Base-by-base conservation (phyloP, 2,329 filamentous ascomycete species). In the Mycosphaerelloides madeirae region DNA sequence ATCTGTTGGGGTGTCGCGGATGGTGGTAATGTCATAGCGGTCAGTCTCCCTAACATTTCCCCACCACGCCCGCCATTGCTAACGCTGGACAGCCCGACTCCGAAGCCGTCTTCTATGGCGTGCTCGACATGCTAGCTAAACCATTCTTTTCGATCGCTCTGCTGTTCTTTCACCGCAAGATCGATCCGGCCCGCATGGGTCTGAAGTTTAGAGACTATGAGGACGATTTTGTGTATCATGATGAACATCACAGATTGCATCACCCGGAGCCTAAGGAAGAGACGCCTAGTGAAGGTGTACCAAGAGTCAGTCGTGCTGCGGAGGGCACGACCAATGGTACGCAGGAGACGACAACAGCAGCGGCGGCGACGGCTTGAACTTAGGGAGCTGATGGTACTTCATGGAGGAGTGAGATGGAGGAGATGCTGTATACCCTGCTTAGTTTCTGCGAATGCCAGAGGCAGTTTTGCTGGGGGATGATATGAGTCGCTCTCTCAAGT, bases 81-180 rank as follows among this genome's bases (percentile, higher is more conserved):
- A 13, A 18, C n/a, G 19, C 31, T 16, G 15, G 11, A 20, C n/a
- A 28, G 15, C 33, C 34, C 0, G 80, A 84, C 57, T 78, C 77
- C 0, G 81, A 84, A 54, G 78, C 78, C 3, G 65, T 82, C 41
- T 83, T 83, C 58, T 85, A 84, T 53, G 79, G 80, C 12, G 63
- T 83, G 2, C 68, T 84, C 1, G 81, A 84, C 43, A 64, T 83
- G 6, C 41, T 82, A 1, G 72, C 80, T 1, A 84, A 83, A 63
- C 77, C 78, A 1, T 66, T 75, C 8, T 84, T 83, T 52, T 75
- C 76, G 1, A 64, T 68, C 4, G 50, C 80, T 1, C 67, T 84
- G 0, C 62, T 84, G 28, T 76, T 68, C 62, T 76, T 78, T 0
- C 79, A 83, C 56, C 69, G 77, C 29, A 76, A 75, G 43, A 81